Evolutionary conservation across 805 yeast species (phyloP).

Genomic region (Metschnikowia colocasiae): DNA sequence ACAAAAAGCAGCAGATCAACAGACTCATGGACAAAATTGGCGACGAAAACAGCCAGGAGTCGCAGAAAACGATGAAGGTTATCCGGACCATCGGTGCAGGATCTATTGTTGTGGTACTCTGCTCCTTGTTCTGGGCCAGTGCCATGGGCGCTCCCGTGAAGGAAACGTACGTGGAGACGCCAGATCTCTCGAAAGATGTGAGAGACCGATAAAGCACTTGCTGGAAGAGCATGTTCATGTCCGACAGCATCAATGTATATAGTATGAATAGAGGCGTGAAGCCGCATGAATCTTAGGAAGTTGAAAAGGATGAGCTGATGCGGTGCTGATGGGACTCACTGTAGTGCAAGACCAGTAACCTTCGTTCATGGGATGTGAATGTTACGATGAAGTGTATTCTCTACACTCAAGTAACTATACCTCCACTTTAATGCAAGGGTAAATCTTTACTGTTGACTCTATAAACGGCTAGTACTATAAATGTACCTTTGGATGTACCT

Average conservation of each 20-base stretch:
- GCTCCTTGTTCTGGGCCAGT: constrained; percentile 19
- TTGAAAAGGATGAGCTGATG: no score
- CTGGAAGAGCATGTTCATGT: no score
- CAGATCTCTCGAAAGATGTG: constrained; percentile 15
- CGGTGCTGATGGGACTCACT: no score
- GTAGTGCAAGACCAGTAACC: no score
- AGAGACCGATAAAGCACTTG: constrained; percentile 5
- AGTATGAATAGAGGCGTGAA: background rate
- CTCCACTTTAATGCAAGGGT: no score
- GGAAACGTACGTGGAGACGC: constrained; percentile 11
- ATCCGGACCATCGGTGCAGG: constrained; percentile 20
- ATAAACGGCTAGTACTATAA: no score
- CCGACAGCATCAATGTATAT: background rate
- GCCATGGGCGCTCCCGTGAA: constrained; percentile 15
- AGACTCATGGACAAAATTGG: constrained; percentile 28
- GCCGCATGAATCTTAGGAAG: no score
- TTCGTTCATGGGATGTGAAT: no score
- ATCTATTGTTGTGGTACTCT: constrained; percentile 17
- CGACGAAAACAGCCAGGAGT: constrained; percentile 30
- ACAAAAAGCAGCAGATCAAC: constrained; percentile 22
- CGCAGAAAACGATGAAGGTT: constrained; percentile 25
- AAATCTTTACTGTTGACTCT: no score
- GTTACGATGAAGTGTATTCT: no score
- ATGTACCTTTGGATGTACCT: no score
- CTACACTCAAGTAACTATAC: no score